These are phyloP conservation scores for Polysphondylium violaceum DNA, from an alignment of 78 protist species.

Conservation along the genomic window DNA sequence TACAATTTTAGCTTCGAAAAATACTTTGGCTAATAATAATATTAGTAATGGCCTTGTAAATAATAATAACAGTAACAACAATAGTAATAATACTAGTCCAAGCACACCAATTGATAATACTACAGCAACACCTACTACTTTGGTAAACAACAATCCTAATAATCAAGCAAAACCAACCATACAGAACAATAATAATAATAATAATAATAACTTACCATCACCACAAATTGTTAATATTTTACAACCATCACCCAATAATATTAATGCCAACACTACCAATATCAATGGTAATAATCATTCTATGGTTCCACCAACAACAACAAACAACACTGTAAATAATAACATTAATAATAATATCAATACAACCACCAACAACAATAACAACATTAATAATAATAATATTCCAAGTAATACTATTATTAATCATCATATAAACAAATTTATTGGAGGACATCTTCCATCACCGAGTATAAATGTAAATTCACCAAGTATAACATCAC, in stretches of 20 bases:
- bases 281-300: too few species aligned
- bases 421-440: too few species aligned
- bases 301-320: not conserved
- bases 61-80: too few species aligned
- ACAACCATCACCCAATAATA: too few species aligned
- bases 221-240: not conserved
- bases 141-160: too few species aligned
- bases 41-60: not conserved
- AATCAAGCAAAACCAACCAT: too few species aligned
- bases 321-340: not conserved
- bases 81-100: too few species aligned
- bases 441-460: too few species aligned
- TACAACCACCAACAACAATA: constrained; percentile 2
- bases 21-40: not conserved
- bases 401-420: not conserved
- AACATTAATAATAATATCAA: not conserved
- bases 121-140: too few species aligned
- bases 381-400: not conserved
- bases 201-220: not conserved
- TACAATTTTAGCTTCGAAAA: not conserved
- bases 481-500: constrained; percentile 11
- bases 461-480: constrained; percentile 5
- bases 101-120: too few species aligned
- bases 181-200: too few species aligned
- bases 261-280: too few species aligned